These are phyloP conservation scores for Schoenoplectus triqueter DNA, from an alignment of 202 grass and related monocot genomes.

Conservation along the genomic window DNA sequence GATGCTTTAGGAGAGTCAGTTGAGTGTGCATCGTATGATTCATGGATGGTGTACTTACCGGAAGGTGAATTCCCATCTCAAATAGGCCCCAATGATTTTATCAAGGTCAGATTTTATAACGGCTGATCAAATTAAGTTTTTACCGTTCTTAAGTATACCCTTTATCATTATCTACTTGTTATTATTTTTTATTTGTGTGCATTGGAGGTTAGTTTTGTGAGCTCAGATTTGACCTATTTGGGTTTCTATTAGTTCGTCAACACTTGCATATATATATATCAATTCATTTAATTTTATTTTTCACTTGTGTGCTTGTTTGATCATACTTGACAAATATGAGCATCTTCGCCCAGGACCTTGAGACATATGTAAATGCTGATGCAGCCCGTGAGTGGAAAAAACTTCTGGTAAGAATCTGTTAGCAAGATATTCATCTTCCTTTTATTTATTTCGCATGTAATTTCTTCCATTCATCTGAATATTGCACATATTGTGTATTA, in stretches of 20 bases:
- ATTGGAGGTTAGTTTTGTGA: not conserved
- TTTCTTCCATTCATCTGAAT: not conserved
- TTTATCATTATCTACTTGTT: not conserved
- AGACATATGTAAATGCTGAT: conserved; percentile 71
- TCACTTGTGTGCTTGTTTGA: not conserved
- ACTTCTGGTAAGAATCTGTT: conserved; percentile 61
- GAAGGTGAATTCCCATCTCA: conserved; percentile 82
- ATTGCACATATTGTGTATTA: not conserved
- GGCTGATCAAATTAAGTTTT: not conserved
- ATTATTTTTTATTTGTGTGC: not conserved
- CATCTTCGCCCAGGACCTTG: conserved; percentile 69
- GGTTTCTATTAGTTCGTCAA: conserved; percentile 3
- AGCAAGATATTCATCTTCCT: not conserved
- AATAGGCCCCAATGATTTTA: conserved; percentile 90
- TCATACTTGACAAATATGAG: conserved; percentile 35
- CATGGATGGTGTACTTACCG: conserved; percentile 96
- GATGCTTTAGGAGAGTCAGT: conserved; percentile 83
- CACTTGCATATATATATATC: conserved; percentile 12
- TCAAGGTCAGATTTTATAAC: conserved; percentile 56
- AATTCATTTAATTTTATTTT: not conserved
- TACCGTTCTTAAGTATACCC: not conserved
- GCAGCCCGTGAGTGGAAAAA: conserved; percentile 89
- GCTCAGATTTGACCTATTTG: not conserved
- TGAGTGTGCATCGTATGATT: conserved; percentile 77
- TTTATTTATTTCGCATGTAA: conserved; percentile 8